These are phyloP conservation scores for Alectoria sarmentosa DNA, from an alignment of 495 filamentous ascomycete species.

Conservation along the genomic window DNA sequence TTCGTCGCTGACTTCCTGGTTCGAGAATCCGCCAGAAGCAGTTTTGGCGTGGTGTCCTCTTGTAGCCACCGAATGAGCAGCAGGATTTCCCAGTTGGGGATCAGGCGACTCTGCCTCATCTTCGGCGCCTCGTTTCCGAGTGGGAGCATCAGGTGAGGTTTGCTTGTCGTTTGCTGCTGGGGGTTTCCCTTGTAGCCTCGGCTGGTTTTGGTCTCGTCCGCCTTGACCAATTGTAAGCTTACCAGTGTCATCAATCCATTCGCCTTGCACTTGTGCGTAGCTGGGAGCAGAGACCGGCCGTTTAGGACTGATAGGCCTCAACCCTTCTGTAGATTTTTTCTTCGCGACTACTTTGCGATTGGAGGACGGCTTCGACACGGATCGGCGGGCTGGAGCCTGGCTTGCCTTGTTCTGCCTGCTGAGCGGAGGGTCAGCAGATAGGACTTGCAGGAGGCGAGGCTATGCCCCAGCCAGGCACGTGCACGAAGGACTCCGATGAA, in stretches of 20 bases:
- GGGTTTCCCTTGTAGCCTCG: not conserved
- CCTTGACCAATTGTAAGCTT: conserved; percentile 12
- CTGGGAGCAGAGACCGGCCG: conserved; percentile 6
- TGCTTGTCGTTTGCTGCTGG: not conserved
- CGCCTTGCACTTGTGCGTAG: not conserved
- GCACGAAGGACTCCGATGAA: not conserved
- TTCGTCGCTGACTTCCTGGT: not conserved
- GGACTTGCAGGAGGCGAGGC: not conserved
- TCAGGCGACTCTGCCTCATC: not conserved
- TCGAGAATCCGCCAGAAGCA: not conserved
- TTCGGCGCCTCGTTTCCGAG: conserved; percentile 13
- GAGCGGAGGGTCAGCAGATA: not conserved
- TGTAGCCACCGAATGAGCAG: not conserved
- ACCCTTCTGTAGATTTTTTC: not conserved
- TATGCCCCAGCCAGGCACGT: not conserved
- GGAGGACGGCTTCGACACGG: not conserved
- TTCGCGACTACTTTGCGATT: not conserved
- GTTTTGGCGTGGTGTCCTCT: not conserved
- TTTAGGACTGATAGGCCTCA: not conserved
- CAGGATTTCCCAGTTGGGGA: not conserved
- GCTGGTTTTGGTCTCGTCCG: not conserved
- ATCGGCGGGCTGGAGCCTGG: not conserved
- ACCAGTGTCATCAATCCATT: conserved; percentile 13
- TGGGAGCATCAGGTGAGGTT: not conserved
- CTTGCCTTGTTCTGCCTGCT: not conserved